These are phyloP conservation scores for Leccinum subgranulosum DNA, from an alignment of 768 basidiomycete genomes.

Conservation along the genomic window DNA sequence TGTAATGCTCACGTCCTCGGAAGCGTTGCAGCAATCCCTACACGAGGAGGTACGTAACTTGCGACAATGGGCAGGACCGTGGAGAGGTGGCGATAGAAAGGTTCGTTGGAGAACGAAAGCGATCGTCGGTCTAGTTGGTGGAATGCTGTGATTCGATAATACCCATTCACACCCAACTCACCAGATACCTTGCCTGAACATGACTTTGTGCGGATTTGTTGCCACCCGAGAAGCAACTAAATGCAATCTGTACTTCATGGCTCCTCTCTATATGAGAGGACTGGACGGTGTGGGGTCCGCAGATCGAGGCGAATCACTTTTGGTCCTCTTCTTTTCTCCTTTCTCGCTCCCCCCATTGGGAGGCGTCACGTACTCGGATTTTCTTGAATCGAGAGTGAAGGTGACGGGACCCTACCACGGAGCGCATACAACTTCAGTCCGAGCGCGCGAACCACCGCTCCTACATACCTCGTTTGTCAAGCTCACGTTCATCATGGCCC, in stretches of 20 bases:
- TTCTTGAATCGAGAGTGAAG: slow-evolving; percentile 79
- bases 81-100: slow-evolving; percentile 56
- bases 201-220: neutral
- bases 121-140: slow-evolving; percentile 61
- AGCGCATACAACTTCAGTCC: neutral
- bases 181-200: neutral
- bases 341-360: slow-evolving; percentile 8
- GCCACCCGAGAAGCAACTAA: neutral
- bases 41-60: slow-evolving; percentile 54
- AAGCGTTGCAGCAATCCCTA: slow-evolving; percentile 45
- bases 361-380: slow-evolving; percentile 60
- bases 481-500: slow-evolving; percentile 93
- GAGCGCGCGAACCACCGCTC: neutral
- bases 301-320: slow-evolving; percentile 1
- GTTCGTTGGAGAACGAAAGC: slow-evolving; percentile 64
- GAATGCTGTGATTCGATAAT: slow-evolving; percentile 52
- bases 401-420: slow-evolving; percentile 72
- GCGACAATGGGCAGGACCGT: slow-evolving; percentile 46
- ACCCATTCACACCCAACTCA: slow-evolving; percentile 8
- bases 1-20: slow-evolving; percentile 68
- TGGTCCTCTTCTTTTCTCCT: slow-evolving; percentile 7
- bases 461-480: slow-evolving; percentile 78
- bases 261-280: neutral
- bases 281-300: slow-evolving; percentile 1
- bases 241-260: slow-evolving; percentile 3